Evolutionary conservation across 257 asterid species (phyloP), one percentile per base, ranked within the genome.

Genomic region (Rhazya stricta): DNA sequence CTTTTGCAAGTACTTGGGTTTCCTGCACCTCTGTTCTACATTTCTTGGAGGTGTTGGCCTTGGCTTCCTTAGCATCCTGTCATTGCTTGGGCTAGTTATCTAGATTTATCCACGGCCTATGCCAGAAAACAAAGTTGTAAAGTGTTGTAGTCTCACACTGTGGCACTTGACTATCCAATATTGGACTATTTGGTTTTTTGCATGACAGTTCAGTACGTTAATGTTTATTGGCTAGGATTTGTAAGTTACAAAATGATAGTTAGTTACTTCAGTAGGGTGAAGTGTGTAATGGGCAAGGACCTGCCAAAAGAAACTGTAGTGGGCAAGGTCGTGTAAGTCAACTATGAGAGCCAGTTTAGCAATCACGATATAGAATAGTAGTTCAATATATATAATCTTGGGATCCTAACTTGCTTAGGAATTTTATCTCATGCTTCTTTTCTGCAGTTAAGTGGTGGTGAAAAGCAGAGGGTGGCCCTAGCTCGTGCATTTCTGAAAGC

Each of bases 401-500:
- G 21, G 46, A 23, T 16, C 50, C 30, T 71, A 62, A 32, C 61
- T 12, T 58, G 60, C 13, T 4, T 11, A 11, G 36, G 34, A 21
- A 69, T 63, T 75, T 57, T 70, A 61, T 79, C 37, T 69, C 78
- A 21, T 76, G 53, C 67, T 75, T 80, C 75, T 53, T 76, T 82
- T 73, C 36, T 87, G 87, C 92, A 95, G 99, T 88, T 95, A 81
- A 95, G 99, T 73, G 99, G 99, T 53, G 99, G 99, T 58, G 99
- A 95, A 83, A 95, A 95, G 90, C 99, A 95, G 88, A 85, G 99
- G 73, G 96, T 95, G 78, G 93, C 99, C 78, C 92, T 95, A 71
- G 99, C 99, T 58, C 96, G 99, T 70, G 90, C 99, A 77, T 92
- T 95, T 86, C 83, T 95, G 85, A 95, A 95, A 91, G 92, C 97